Base-by-base conservation (phyloP, 441 rosid genomes). In the Populus tomentosa region DNA sequence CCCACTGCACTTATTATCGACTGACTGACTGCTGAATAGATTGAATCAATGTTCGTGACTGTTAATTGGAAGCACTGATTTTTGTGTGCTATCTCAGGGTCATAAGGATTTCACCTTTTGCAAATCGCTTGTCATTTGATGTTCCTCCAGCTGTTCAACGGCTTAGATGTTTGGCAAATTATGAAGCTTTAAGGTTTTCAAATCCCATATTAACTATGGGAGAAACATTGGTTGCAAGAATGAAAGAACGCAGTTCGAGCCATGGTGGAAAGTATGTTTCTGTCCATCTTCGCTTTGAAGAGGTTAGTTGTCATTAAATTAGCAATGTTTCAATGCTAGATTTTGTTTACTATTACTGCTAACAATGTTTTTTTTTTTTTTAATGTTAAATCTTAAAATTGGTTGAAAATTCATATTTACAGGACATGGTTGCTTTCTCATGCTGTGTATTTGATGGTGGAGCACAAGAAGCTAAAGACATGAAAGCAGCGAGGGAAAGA, bases 341-440 rank as follows among this genome's bases (percentile, higher is more conserved):
- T 65, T 20, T 77, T 75, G 46, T 36, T 67, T 78, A 32, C 61
- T 18, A 14, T 69, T 68, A 67, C 23, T 33, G 33, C 24, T 20
- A 67, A 72, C 32, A 10, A n/a, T n/a, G n/a, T n/a, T n/a, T n/a
- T n/a, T n/a, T n/a, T n/a, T n/a, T 26, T 26, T 38, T 28, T 28
- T 28, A 28, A 30, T 14, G 1, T 8, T 9, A 62, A 38, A 36
- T 68, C 21, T 77, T 24, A 28, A 74, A 71, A 42, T 66, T 78
- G 67, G 42, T 62, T 63, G 65, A 21, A 30, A 56, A 80, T 71
- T 30, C 64, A 70, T 32, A 67, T 84, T 35, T 76, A 69, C 89
- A 97, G 99, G 99, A 97, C 86, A 94, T 97, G 99, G 99, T 97
- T 83, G 99, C 99, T 86, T 97, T 97, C 87, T 97, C 99, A 78